These are phyloP conservation scores for Chaetomiaceae sp. DNA, from an alignment of 2,329 filamentous ascomycete genomes.

Conservation along the genomic window DNA sequence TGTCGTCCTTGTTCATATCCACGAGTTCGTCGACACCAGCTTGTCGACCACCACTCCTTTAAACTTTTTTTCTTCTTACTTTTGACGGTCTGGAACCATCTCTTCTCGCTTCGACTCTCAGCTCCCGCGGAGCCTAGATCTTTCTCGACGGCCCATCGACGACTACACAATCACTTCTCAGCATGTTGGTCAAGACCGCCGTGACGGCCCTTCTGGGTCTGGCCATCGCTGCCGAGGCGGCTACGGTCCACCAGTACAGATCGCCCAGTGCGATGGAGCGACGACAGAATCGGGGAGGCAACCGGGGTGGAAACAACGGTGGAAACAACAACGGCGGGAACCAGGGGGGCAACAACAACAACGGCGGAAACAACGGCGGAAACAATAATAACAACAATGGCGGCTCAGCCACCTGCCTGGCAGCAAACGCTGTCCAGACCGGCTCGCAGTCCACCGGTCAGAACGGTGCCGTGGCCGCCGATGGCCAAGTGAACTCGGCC, in stretches of 20 bases:
- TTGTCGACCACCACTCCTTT: slow-evolving; percentile 44
- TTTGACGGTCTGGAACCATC: slow-evolving; percentile 48
- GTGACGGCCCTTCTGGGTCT: slow-evolving; percentile 47
- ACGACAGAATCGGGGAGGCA: slow-evolving; percentile 36
- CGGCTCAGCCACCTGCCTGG: slow-evolving; percentile 35
- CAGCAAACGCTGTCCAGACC: slow-evolving; percentile 43
- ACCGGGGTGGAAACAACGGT: slow-evolving; percentile 17
- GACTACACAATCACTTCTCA: slow-evolving; percentile 26
- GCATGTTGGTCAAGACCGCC: slow-evolving; percentile 49
- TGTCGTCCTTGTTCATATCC: slow-evolving; percentile 24
- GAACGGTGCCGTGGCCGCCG: slow-evolving; percentile 34
- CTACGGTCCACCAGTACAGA: slow-evolving; percentile 34
- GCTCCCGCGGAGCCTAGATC: slow-evolving; percentile 22
- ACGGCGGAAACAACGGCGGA: slow-evolving; percentile 26
- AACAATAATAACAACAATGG: slow-evolving; percentile 24
- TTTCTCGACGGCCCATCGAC: slow-evolving; percentile 19
- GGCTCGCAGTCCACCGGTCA: slow-evolving; percentile 47
- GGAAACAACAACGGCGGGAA: slow-evolving; percentile 25
- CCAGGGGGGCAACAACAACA: slow-evolving; percentile 25
- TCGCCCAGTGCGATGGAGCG: slow-evolving; percentile 37
- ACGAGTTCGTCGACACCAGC: slow-evolving; percentile 32
- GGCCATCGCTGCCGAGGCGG: slow-evolving; percentile 42
- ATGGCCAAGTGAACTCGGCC: slow-evolving; percentile 47
- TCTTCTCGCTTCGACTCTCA: slow-evolving; percentile 29
- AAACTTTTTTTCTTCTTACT: slow-evolving; percentile 27